phyloP scores from a whole-genome alignment of 2,329 filamentous ascomycete species.

The Penicillium griseofulvum region DNA sequence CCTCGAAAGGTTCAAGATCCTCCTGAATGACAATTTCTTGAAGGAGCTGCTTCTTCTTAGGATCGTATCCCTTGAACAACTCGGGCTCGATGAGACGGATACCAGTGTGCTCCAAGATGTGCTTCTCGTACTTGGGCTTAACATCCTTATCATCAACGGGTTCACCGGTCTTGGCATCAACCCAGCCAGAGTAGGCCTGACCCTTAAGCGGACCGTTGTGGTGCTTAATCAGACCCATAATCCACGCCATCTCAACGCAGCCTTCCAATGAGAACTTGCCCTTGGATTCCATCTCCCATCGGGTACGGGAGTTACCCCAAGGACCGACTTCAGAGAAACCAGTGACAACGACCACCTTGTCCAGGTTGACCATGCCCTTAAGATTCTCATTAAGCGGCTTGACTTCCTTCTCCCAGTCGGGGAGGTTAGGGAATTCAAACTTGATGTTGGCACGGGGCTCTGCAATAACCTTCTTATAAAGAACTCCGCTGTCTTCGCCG shows the following conservation, averaged over 20 bases:
- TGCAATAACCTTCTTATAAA: constrained; percentile 92
- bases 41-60: constrained; percentile 96
- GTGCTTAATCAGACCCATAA: constrained; percentile 99
- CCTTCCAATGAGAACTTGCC: constrained; percentile 97
- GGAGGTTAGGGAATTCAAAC: constrained; percentile 87
- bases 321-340: constrained; percentile 82
- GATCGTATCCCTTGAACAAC: constrained; percentile 94
- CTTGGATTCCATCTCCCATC: constrained; percentile 99
- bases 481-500: constrained; percentile 82
- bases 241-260: constrained; percentile 99
- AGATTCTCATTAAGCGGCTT: constrained; percentile 83
- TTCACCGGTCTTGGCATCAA: constrained; percentile 89
- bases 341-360: constrained; percentile 96
- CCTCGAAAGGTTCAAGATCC: constrained; percentile 94
- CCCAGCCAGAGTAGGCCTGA: constrained; percentile 93
- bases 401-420: constrained; percentile 88
- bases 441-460: constrained; percentile 97
- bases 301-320: constrained; percentile 96
- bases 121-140: constrained; percentile 95
- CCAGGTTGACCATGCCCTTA: constrained; percentile 97
- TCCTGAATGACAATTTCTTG: constrained; percentile 98
- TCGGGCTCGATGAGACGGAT: constrained; percentile 98
- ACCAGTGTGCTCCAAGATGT: constrained; percentile 92
- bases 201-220: constrained; percentile 96
- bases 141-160: constrained; percentile 98